Conservation (phyloP, 2,329 filamentous ascomycete species). For the Colletotrichum limetticola region DNA sequence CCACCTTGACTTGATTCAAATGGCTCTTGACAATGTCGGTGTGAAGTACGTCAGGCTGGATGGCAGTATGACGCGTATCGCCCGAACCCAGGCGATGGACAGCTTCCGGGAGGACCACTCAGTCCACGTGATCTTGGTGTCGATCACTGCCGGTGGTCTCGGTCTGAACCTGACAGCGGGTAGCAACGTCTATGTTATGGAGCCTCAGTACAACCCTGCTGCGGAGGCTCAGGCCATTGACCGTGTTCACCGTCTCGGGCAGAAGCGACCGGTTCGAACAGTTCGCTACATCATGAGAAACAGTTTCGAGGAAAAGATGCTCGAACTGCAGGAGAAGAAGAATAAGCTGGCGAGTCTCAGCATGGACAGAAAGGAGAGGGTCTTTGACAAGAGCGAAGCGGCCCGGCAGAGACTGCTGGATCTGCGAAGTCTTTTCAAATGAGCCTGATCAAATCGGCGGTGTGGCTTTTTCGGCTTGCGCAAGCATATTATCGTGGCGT, state of each 20-base stretch:
- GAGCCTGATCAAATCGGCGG: conserved; percentile 27
- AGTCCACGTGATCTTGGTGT: conserved; percentile 87
- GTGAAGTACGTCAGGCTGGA: conserved; percentile 86
- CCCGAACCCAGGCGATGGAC: conserved; percentile 80
- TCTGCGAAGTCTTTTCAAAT: conserved; percentile 68
- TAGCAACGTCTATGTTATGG: conserved; percentile 94
- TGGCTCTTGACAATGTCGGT: conserved; percentile 75
- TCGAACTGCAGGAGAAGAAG: conserved; percentile 91
- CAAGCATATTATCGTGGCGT: conserved; percentile 18
- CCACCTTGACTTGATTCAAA: conserved; percentile 90
- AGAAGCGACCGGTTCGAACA: conserved; percentile 88
- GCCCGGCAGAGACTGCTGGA: conserved; percentile 72
- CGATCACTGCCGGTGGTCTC: conserved; percentile 90
- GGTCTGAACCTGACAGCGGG: conserved; percentile 91
- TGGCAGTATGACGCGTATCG: conserved; percentile 83
- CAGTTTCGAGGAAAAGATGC: conserved; percentile 95
- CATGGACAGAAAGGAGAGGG: conserved; percentile 73
- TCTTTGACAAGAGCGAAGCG: conserved; percentile 61
- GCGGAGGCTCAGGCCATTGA: conserved; percentile 95
- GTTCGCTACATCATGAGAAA: conserved; percentile 88
- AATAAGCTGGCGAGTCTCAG: conserved; percentile 88
- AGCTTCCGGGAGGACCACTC: conserved; percentile 77
- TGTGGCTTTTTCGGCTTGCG: neutral
- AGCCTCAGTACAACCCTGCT: conserved; percentile 96
- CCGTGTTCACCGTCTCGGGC: conserved; percentile 89